Base-by-base conservation (phyloP, 768 basidiomycete genomes). In the Piloderma croceum region DNA sequence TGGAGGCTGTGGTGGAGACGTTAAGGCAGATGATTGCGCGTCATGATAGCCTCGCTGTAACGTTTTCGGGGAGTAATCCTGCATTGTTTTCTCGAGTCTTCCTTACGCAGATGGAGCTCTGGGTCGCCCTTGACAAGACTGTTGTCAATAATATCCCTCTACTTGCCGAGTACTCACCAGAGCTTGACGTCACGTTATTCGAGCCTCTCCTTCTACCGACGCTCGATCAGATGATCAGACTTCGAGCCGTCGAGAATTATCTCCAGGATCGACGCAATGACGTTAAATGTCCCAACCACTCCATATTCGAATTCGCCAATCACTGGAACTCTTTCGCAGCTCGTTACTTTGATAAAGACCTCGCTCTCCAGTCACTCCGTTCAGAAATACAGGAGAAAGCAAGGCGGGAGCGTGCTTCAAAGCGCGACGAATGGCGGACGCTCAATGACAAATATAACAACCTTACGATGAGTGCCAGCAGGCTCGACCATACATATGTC, bases 101-200 rank as follows among this genome's bases (percentile, higher is more conserved):
- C 31, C 45, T 57, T 13, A 58, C 51, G 4, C 38, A 57, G 11
- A 19, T 57, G 13, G 50, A 54, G n/a, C 46, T 67, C 21, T 67
- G 65, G 67, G 41, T 63, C 10, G 67, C 58, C 0, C 42, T 69
- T 5, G 67, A 67, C 39, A 57, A 45, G 7, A 22, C 59, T 6
- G 44, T 43, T 0, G 34, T 54, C 20, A 25, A 19, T 7, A 38
- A 45, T 13, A 55, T 45, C 13, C 56, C 64, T 3, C 41, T 67
- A 5, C 41, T 67, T 3, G 38, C 25, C 0, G 47, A 63, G 1
- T 67, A 60, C 31, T 56, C 58, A 6, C 67, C 67, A 0, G 66
- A 65, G 43, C 40, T 67, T 5, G 52, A 64, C 1, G 20, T 19
- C 2, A 11, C 7, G 11, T 43, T 64, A 22, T 45, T 61, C 15